A percentile compares a stretch with the other conserved stretches of the same genome.
Conservation (phyloP, 208 protist genomes). For the Leishmania turanica region DNA sequence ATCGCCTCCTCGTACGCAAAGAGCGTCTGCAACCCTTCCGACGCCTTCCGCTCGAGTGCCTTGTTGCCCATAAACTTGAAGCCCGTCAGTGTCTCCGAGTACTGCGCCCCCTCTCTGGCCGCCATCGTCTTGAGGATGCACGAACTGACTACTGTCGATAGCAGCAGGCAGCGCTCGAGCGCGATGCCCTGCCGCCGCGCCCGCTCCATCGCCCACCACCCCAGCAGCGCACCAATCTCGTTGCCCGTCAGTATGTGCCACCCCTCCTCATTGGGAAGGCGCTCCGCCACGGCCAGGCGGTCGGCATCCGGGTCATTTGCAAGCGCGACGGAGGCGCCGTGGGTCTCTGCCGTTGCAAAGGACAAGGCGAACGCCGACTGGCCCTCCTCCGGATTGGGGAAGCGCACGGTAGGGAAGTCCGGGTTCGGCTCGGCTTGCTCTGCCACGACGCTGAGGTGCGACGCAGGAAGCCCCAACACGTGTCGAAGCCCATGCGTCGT, state of each 20-base stretch:
- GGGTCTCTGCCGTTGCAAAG: slow-evolving; percentile 79
- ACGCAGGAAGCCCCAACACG: slow-evolving; percentile 57
- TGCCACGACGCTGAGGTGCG: slow-evolving; percentile 57
- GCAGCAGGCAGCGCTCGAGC: slow-evolving; percentile 52
- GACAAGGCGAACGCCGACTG: slow-evolving; percentile 88
- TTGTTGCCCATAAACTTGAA: slow-evolving; percentile 99
- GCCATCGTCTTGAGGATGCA: slow-evolving; percentile 94
- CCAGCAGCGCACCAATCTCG: slow-evolving; percentile 97
- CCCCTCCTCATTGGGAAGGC: slow-evolving; percentile 42
- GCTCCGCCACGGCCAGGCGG: slow-evolving; percentile 96
- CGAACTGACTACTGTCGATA: slow-evolving; percentile 86
- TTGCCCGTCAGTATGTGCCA: slow-evolving; percentile 98
- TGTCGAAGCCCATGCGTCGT: slow-evolving; percentile 60
- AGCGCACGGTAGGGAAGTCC: slow-evolving; percentile 97
- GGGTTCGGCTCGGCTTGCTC: slow-evolving; percentile 96
- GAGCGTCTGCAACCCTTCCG: slow-evolving; percentile 41
- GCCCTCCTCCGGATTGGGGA: slow-evolving; percentile 99
- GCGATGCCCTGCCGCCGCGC: slow-evolving; percentile 41
- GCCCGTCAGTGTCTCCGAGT: slow-evolving; percentile 97
- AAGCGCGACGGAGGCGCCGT: slow-evolving; percentile 87
- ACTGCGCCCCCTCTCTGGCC: slow-evolving; percentile 88
- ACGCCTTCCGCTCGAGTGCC: slow-evolving; percentile 50
- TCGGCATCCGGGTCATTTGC: slow-evolving; percentile 99
- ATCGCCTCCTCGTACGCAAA: slow-evolving; percentile 98
- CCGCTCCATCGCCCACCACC: slow-evolving; percentile 91